Evolutionary conservation across 306 rosid species (phyloP), one percentile per base, ranked within the genome.

Genomic region (Dalbergia cultrata): DNA sequence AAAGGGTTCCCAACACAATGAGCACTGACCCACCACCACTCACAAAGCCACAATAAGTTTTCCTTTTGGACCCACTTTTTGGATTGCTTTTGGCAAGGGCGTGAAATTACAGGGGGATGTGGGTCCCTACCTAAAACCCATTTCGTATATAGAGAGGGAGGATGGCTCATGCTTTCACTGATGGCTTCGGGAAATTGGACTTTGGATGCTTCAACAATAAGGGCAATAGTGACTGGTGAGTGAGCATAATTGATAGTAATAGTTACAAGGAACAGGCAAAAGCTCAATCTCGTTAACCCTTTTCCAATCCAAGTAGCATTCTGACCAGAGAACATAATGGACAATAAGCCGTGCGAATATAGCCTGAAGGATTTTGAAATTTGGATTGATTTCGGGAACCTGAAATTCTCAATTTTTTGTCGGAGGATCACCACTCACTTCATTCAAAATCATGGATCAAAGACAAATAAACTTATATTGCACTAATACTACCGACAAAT

Each of bases 1-100:
- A 14, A 80, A 88, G 85, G 93, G 76, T 67, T 52, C 72, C 86
- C 70, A 79, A 82, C 84, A 71, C 88, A 87, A 86, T 88, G 87
- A 82, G 84, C 61, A 8, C 26, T 84, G 88, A 12, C 88, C 97
- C 89, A 92, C 92, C 87, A 70, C 88, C 85, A 83, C 86, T 75
- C 62, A 79, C 74, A 67, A 67, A 77, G 81, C 82, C 80, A 85
- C 87, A 56, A 76, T 77, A 73, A 86, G 77, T 86, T 78, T 83
- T 77, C 63, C 88, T 85, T 92, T 90, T 83, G 90, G 77, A 81
- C 85, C 80, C 80, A 86, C 87, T 86, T 82, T 79, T 75, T 47
- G 21, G 69, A 80, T 77, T 87, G 87, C 88, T 86, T 89, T 89
- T 79, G 53, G 80, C 76, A 80, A 72, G 64, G 86, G 97, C 97